Conservation (phyloP, 306 rosid genomes). For the Castanopsis chinensis region DNA sequence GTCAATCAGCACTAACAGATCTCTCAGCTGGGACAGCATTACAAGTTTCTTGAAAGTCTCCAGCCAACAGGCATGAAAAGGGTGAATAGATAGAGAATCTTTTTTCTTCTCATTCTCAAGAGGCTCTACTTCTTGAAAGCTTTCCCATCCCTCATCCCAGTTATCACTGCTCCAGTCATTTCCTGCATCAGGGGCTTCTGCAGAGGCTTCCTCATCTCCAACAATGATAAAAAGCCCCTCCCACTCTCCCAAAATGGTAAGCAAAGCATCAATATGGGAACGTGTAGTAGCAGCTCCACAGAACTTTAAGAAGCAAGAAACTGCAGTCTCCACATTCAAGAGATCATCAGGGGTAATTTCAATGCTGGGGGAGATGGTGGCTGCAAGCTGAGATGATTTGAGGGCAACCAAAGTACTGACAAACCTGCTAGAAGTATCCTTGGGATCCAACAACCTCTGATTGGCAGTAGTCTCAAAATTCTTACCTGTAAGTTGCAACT, state of each 20-base stretch:
- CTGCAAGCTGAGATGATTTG: constrained; percentile 79
- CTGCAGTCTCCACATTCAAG: constrained; percentile 52
- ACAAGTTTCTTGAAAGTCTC: constrained; percentile 66
- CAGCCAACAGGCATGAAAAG: constrained; percentile 80
- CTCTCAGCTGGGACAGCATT: constrained; percentile 48
- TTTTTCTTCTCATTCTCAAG: constrained; percentile 43
- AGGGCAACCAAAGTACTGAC: constrained; percentile 92
- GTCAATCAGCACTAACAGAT: constrained; percentile 67
- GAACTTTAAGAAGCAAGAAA: constrained; percentile 76
- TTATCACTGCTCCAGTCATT: constrained; percentile 78
- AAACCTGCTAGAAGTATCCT: constrained; percentile 69
- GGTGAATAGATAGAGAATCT: constrained; percentile 48
- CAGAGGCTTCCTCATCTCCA: constrained; percentile 45
- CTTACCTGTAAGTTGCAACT: constrained; percentile 41
- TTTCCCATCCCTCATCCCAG: constrained; percentile 99
- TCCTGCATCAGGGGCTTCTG: constrained; percentile 53
- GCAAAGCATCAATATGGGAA: constrained; percentile 60
- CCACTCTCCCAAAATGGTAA: constrained; percentile 85
- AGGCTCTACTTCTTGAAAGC: constrained; percentile 69
- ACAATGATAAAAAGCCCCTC: constrained; percentile 65
- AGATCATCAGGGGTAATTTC: constrained; percentile 79
- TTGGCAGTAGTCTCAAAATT: constrained; percentile 44
- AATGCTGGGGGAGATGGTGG: constrained; percentile 65
- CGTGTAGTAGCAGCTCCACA: constrained; percentile 55
- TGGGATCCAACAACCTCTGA: constrained; percentile 47